Percentiles rank a stretch among this genome's conserved stretches.
Conservation (phyloP, 2,329 filamentous ascomycete species). For the Blastomyces gilchristii region DNA sequence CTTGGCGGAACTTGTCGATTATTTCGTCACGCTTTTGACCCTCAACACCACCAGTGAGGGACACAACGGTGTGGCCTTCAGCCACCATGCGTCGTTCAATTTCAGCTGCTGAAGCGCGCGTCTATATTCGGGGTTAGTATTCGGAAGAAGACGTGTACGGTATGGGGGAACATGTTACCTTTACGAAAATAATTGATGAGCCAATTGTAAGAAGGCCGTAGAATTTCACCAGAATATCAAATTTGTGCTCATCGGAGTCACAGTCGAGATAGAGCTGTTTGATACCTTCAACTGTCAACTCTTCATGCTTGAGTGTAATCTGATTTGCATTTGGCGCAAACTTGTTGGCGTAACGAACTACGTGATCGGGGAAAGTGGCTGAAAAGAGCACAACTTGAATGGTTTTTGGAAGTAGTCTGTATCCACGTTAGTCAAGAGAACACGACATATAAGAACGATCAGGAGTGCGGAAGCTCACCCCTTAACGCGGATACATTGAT, state of each 20-base stretch:
- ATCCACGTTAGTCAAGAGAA: conserved; percentile 24
- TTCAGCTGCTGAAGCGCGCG: conserved; percentile 70
- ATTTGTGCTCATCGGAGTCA: conserved; percentile 69
- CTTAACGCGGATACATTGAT: conserved; percentile 89
- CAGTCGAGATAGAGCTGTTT: conserved; percentile 98
- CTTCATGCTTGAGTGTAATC: conserved; percentile 77
- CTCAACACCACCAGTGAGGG: conserved; percentile 79
- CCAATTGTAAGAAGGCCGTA: conserved; percentile 95
- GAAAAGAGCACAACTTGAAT: conserved; percentile 94
- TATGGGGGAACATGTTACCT: conserved; percentile 44
- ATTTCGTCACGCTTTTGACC: conserved; percentile 72
- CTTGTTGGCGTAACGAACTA: conserved; percentile 68
- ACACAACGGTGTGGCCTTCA: conserved; percentile 86
- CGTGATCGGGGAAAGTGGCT: conserved; percentile 79
- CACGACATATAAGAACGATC: background rate
- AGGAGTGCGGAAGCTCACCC: conserved; percentile 43
- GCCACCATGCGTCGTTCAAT: conserved; percentile 77
- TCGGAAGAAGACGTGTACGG: background rate
- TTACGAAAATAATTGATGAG: conserved; percentile 96
- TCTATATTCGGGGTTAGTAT: conserved; percentile 41
- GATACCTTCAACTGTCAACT: conserved; percentile 93
- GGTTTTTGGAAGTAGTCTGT: conserved; percentile 58
- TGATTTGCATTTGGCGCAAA: conserved; percentile 82
- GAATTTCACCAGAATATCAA: conserved; percentile 76
- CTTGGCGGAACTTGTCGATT: conserved; percentile 75